Conservation (phyloP, 2,329 filamentous ascomycete species). For the Penicillium hordei region DNA sequence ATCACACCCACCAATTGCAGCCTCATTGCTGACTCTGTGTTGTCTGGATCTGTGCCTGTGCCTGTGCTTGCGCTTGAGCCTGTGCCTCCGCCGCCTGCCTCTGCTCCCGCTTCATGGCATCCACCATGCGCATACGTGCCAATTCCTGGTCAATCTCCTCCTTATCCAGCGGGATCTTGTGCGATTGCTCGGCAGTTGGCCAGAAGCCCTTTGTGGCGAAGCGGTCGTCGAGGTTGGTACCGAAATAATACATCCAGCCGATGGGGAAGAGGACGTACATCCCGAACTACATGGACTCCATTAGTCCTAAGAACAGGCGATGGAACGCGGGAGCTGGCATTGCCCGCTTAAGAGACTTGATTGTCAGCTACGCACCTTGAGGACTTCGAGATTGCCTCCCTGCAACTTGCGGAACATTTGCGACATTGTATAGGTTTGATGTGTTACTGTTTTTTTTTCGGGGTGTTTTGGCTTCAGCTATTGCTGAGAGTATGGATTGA, state of each 20-base stretch:
- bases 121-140: conserved; percentile 61
- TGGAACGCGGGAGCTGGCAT: no score
- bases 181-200: conserved; percentile 66
- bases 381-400: conserved; percentile 87
- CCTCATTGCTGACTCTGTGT: conserved; percentile 23
- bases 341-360: not conserved
- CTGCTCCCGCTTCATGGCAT: conserved; percentile 49
- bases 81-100: conserved; percentile 39
- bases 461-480: not conserved
- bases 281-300: conserved; percentile 68
- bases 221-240: conserved; percentile 90
- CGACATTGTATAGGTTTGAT: conserved; percentile 33
- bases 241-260: conserved; percentile 99
- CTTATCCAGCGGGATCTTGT: conserved; percentile 54
- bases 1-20: not conserved
- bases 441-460: conserved; percentile 5
- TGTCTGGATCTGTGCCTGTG: conserved; percentile 16
- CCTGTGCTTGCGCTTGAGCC: conserved; percentile 16
- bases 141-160: conserved; percentile 74
- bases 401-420: conserved; percentile 59
- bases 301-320: not conserved
- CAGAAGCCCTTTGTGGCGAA: conserved; percentile 92
- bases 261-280: conserved; percentile 99
- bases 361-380: conserved; percentile 67
- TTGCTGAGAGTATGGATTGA: not conserved